A percentile compares a stretch with the other conserved stretches of the same genome.
phyloP scores from a whole-genome alignment of 441 rosid genomes.

The Biscutella laevigata region DNA sequence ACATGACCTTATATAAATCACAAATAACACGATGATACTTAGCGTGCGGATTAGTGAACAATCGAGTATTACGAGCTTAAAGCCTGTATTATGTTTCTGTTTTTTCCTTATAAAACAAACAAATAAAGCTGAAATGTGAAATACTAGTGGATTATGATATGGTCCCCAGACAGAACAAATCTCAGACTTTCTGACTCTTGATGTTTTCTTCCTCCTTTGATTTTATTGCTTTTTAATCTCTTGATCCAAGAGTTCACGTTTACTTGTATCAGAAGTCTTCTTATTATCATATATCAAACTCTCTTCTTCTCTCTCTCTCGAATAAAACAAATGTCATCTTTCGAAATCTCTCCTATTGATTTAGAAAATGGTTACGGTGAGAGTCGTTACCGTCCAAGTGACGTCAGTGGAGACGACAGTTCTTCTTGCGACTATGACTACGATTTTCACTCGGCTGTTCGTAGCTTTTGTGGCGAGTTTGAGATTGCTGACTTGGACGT shows the following conservation, averaged over 20 bases:
- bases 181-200: slow-evolving; percentile 15
- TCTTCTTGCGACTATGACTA: slow-evolving; percentile 47
- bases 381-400: slow-evolving; percentile 20
- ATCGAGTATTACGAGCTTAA: slow-evolving; percentile 25
- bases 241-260: slow-evolving; percentile 30
- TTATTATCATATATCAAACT: slow-evolving; percentile 16
- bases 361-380: slow-evolving; percentile 47
- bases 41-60: slow-evolving; percentile 29
- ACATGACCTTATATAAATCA: neutral
- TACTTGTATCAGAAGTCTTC: slow-evolving; percentile 30
- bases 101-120: neutral
- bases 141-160: too few species aligned
- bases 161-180: slow-evolving; percentile 22
- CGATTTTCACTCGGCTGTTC: slow-evolving; percentile 82
- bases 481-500: slow-evolving; percentile 29
- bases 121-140: too few species aligned
- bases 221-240: slow-evolving; percentile 14
- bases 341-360: slow-evolving; percentile 45
- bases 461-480: slow-evolving; percentile 47
- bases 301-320: slow-evolving; percentile 6
- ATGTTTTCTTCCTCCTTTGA: neutral
- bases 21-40: slow-evolving; percentile 27
- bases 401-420: slow-evolving; percentile 24
- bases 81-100: slow-evolving; percentile 13
- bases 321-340: slow-evolving; percentile 20